Conservation (phyloP, 2,329 filamentous ascomycete genomes). For the Aureobasidium melanogenum region DNA sequence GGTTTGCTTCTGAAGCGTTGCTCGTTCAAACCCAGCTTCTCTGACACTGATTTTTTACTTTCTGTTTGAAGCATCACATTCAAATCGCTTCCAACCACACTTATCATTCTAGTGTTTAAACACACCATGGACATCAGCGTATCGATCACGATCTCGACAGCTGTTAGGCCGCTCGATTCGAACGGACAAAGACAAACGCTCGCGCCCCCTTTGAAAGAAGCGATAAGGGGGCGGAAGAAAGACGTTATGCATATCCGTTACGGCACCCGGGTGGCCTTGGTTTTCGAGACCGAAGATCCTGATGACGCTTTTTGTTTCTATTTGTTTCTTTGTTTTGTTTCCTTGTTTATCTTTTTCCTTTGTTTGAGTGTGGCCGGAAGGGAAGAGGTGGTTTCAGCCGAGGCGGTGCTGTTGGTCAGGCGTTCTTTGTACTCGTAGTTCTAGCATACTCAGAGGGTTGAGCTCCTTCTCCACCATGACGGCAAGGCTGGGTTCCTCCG, state of each 20-base stretch:
- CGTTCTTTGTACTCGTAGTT: background rate
- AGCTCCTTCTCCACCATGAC: background rate
- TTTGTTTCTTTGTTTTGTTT: slow-evolving; percentile 5
- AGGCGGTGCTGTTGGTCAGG: background rate
- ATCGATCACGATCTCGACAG: slow-evolving; percentile 8
- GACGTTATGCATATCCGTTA: slow-evolving; percentile 1
- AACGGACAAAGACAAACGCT: background rate
- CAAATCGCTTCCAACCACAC: background rate
- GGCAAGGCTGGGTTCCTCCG: slow-evolving; percentile 2
- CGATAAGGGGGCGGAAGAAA: background rate
- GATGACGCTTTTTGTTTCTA: background rate
- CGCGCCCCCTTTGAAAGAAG: background rate
- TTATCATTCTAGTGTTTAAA: background rate
- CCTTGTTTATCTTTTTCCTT: background rate
- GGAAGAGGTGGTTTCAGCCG: background rate
- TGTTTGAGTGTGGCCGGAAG: background rate
- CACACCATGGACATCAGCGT: background rate
- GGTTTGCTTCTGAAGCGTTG: background rate
- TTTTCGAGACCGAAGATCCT: background rate
- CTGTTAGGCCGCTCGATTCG: slow-evolving; percentile 6
- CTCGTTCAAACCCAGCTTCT: background rate
- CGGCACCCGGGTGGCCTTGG: background rate
- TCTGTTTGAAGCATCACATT: background rate
- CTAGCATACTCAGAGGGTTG: background rate
- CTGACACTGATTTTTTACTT: background rate